Conservation (phyloP, 2,329 filamentous ascomycete genomes). For the Aspergillus sp. region DNA sequence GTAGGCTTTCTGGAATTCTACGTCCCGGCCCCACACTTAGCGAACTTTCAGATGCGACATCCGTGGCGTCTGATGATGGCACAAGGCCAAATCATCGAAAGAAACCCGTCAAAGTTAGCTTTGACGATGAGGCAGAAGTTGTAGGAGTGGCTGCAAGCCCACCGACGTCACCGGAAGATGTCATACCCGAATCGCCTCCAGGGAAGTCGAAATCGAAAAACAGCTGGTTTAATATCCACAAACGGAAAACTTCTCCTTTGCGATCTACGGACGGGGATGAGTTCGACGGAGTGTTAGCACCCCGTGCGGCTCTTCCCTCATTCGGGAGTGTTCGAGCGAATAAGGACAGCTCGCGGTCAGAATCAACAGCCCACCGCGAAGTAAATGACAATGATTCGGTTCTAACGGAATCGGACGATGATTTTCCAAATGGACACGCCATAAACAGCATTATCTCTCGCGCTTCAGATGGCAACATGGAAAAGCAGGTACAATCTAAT, state of each 20-base stretch:
- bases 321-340: slow-evolving; percentile 63
- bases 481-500: neutral
- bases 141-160: slow-evolving; percentile 46
- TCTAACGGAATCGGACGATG: slow-evolving; percentile 50
- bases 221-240: slow-evolving; percentile 38
- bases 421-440: slow-evolving; percentile 52
- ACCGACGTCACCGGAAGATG: slow-evolving; percentile 42
- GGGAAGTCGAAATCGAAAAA: slow-evolving; percentile 32
- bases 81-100: slow-evolving; percentile 46
- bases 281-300: slow-evolving; percentile 57
- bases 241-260: slow-evolving; percentile 29
- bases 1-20: slow-evolving; percentile 19
- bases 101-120: slow-evolving; percentile 65
- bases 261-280: slow-evolving; percentile 46
- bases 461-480: slow-evolving; percentile 22
- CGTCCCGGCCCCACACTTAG: slow-evolving; percentile 43
- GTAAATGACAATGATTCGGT: slow-evolving; percentile 33
- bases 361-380: slow-evolving; percentile 19
- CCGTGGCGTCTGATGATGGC: slow-evolving; percentile 48
- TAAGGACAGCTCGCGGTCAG: slow-evolving; percentile 31
- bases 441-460: slow-evolving; percentile 52
- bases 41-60: slow-evolving; percentile 58
- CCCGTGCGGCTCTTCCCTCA: slow-evolving; percentile 58
- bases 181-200: slow-evolving; percentile 34
- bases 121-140: slow-evolving; percentile 57